A percentile compares a stretch with the other conserved stretches of the same genome.
These are phyloP conservation scores for Nosema granulosis DNA, from an alignment of 371 early-diverging fungal species.

Conservation along the genomic window DNA sequence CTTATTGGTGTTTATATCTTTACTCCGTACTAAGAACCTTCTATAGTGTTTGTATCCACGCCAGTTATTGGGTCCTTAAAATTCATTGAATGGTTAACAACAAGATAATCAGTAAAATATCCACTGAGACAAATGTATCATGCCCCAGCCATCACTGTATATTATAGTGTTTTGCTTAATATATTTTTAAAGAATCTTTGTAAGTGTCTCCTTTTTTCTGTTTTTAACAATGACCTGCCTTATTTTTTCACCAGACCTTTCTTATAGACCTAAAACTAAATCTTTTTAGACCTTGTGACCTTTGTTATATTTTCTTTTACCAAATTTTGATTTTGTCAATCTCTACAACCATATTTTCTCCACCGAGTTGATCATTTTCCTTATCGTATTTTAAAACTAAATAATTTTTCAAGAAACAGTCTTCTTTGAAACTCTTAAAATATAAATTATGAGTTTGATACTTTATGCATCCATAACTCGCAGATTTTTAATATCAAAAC, in stretches of 20 bases:
- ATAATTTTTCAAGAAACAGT: too few relatives aligned
- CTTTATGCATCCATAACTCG: too few relatives aligned
- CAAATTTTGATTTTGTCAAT: neutral
- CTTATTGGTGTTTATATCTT: too few relatives aligned
- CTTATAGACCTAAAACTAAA: neutral
- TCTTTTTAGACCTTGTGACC: neutral
- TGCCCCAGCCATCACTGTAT: neutral
- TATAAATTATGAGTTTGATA: too few relatives aligned
- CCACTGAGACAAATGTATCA: neutral
- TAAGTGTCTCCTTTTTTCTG: neutral
- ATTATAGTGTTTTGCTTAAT: neutral
- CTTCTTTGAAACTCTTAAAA: too few relatives aligned
- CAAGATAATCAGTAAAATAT: neutral
- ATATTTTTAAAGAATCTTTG: neutral
- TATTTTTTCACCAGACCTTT: neutral
- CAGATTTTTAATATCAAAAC: too few relatives aligned
- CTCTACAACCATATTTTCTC: neutral
- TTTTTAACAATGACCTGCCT: neutral
- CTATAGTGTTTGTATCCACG: constrained; percentile 14
- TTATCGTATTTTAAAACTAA: too few relatives aligned
- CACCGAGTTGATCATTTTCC: too few relatives aligned
- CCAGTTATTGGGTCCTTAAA: neutral
- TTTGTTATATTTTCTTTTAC: neutral
- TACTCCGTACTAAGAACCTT: too few relatives aligned
- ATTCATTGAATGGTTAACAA: neutral